Evolutionary conservation across 331 rosid species (phyloP).

Genomic region (Malus hybrid): DNA sequence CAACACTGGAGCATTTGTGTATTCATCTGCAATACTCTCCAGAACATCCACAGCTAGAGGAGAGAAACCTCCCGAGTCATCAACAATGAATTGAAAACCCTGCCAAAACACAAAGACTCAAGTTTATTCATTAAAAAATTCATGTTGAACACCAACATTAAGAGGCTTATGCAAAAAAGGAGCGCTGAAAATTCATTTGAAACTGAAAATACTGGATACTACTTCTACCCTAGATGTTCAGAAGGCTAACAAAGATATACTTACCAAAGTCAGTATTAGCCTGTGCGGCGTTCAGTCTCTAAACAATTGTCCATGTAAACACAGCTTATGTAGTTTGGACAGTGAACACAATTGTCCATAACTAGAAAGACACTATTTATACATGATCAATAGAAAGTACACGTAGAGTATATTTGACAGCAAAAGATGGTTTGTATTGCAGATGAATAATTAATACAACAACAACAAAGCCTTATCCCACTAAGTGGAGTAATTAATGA

Average conservation of each 20-base stretch:
- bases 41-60: slow-evolving; percentile 65
- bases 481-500: too few relatives aligned
- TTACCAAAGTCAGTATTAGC: not conserved
- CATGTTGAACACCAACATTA: not conserved
- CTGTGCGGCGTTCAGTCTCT: not conserved
- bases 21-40: slow-evolving; percentile 76
- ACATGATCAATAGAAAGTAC: not conserved
- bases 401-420: not conserved
- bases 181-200: not conserved
- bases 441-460: not conserved
- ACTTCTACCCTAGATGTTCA: not conserved
- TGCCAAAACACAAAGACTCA: slow-evolving; percentile 24
- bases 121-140: not conserved
- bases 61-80: slow-evolving; percentile 84
- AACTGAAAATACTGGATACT: not conserved
- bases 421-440: not conserved
- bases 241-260: not conserved
- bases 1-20: slow-evolving; percentile 51
- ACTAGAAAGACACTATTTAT: too few relatives aligned
- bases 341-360: not conserved
- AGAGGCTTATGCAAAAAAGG: not conserved
- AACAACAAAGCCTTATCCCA: too few relatives aligned
- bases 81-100: slow-evolving; percentile 85
- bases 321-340: not conserved
- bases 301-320: not conserved